Percentiles rank a stretch among this genome's conserved stretches.
phyloP scores from a whole-genome alignment of 2,329 filamentous ascomycete genomes.

The Phyllosticta capitalensis region DNA sequence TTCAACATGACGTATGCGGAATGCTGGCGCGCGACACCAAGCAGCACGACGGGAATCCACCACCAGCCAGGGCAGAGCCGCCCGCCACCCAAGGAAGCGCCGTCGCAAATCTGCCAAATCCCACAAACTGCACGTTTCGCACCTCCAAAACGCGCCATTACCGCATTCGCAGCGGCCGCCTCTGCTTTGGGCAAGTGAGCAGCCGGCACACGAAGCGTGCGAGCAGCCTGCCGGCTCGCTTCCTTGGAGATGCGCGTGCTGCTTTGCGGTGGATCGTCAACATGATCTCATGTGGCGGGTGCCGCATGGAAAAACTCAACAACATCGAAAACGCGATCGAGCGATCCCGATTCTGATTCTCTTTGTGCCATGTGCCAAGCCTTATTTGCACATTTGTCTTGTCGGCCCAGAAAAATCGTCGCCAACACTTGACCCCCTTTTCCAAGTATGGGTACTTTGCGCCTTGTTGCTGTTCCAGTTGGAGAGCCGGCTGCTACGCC shows the following conservation, averaged over 20 bases:
- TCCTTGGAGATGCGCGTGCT: neutral
- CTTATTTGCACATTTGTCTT: neutral
- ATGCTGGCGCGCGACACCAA: neutral
- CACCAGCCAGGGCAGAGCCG: neutral
- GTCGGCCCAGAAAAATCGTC: neutral
- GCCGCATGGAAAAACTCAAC: conserved; percentile 3
- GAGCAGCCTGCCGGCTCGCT: neutral
- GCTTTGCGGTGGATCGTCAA: conserved; percentile 1
- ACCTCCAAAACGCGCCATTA: neutral
- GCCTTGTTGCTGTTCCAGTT: neutral
- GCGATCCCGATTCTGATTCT: neutral
- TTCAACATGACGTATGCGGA: neutral
- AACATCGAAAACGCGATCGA: conserved; percentile 6
- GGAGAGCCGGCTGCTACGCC: neutral
- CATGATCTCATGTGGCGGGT: conserved; percentile 10
- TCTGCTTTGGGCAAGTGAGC: neutral
- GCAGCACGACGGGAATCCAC: neutral
- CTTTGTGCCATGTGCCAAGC: neutral
- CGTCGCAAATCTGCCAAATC: no score
- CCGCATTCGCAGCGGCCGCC: neutral
- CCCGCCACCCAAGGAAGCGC: no score
- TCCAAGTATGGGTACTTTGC: no score
- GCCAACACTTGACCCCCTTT: neutral
- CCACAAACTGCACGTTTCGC: neutral
- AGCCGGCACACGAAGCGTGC: neutral